Conservation (phyloP, 495 filamentous ascomycete species). For the Hypoxylon perforatum region DNA sequence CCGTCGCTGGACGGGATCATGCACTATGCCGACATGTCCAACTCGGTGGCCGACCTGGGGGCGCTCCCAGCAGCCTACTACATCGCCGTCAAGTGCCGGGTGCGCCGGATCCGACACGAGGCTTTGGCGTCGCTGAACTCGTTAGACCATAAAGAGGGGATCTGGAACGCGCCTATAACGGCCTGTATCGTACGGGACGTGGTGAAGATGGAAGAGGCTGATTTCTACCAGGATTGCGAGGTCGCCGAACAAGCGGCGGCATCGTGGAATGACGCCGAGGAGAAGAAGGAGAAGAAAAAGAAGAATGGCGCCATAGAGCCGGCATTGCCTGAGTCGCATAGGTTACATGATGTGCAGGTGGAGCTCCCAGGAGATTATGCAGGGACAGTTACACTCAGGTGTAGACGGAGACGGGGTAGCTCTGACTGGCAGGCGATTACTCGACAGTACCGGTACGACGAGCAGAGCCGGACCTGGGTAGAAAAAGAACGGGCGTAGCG, state of each 20-base stretch:
- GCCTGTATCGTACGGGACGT: conserved; percentile 45
- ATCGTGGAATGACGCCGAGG: neutral
- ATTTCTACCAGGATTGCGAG: conserved; percentile 36
- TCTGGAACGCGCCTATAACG: conserved; percentile 54
- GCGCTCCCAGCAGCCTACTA: conserved; percentile 65
- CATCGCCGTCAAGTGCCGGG: conserved; percentile 67
- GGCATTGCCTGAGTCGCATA: conserved; percentile 21
- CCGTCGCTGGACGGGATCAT: neutral
- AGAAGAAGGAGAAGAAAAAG: neutral
- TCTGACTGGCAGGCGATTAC: conserved; percentile 22
- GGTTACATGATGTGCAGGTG: conserved; percentile 31
- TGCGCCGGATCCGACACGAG: conserved; percentile 54
- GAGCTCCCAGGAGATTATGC: conserved; percentile 30
- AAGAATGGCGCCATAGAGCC: neutral
- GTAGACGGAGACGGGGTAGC: conserved; percentile 12
- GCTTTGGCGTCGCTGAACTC: conserved; percentile 55
- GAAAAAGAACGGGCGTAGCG: neutral
- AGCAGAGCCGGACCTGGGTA: conserved; percentile 13
- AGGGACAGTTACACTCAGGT: conserved; percentile 14
- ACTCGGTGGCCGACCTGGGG: conserved; percentile 59
- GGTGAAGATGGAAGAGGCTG: conserved; percentile 53
- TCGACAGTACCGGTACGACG: conserved; percentile 27
- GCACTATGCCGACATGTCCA: conserved; percentile 34
- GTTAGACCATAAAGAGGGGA: conserved; percentile 61
- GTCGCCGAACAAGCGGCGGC: conserved; percentile 1